Evolutionary conservation across 2,329 filamentous ascomycete species (phyloP).

Genomic region (Phaeosphaeriaceae sp.): DNA sequence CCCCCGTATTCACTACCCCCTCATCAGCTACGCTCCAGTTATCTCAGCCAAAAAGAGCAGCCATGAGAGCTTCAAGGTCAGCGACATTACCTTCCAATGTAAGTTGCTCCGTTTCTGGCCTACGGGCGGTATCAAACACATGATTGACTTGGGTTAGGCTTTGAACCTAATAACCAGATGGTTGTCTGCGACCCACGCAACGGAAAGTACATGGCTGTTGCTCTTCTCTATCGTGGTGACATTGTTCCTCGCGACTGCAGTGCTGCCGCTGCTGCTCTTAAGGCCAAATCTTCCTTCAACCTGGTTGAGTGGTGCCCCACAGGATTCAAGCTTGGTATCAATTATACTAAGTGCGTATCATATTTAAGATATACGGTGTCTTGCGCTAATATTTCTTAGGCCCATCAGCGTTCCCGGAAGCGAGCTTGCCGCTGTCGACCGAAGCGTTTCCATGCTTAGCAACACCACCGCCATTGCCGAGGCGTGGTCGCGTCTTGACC

Average conservation of each 20-base stretch:
- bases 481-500: constrained; percentile 73
- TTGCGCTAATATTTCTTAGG: constrained; percentile 63
- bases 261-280: constrained; percentile 69
- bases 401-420: constrained; percentile 95
- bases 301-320: constrained; percentile 78
- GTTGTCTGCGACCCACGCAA: constrained; percentile 76
- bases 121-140: background rate
- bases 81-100: constrained; percentile 78
- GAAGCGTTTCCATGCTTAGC: constrained; percentile 83
- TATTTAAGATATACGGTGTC: background rate
- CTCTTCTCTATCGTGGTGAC: constrained; percentile 74
- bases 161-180: constrained; percentile 82
- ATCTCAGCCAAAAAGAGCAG: constrained; percentile 76
- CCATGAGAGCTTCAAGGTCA: constrained; percentile 87
- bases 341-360: constrained; percentile 63
- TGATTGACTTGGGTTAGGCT: constrained; percentile 56
- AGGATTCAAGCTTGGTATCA: constrained; percentile 78
- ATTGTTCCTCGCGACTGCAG: constrained; percentile 74
- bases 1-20: constrained; percentile 75
- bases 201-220: constrained; percentile 78
- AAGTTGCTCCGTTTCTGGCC: constrained; percentile 11
- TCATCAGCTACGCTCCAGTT: constrained; percentile 75
- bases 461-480: constrained; percentile 78
- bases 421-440: constrained; percentile 96
- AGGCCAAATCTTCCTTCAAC: constrained; percentile 75